Base-by-base conservation (phyloP, 2,329 filamentous ascomycete genomes). In the Aspergillus texensis region DNA sequence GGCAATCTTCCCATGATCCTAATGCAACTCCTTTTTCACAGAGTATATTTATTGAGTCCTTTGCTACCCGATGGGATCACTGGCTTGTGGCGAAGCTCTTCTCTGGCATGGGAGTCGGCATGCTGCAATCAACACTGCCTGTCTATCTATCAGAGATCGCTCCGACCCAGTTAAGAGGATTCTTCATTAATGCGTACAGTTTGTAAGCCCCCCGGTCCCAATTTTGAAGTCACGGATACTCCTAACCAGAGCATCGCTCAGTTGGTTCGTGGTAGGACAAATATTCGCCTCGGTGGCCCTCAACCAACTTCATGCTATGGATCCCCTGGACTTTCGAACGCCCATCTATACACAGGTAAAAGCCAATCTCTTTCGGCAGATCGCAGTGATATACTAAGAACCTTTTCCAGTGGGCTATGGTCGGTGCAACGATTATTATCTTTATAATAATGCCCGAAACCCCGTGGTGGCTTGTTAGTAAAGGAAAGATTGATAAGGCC, bases 201-300 rank as follows among this genome's bases (percentile, higher is more conserved):
- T 76, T 81, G 65, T 78, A 48, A 63, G 74, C 69, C 9, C 1
- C 1, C 28, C 24, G 32, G 6, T 24, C 19, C 61, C 26, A 34
- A 9, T 9, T 30, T 58, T 11, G 24, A 32, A 41, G 26, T n/a
- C 6, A n/a, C 26, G 10, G 24, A 26, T 26, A 14, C 14, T 4
- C 5, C 45, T 48, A 26, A 48, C 21, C 12, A 26, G 11, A 28
- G 2, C n/a, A 16, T 8, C 6, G 24, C 24, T 16, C 21, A 74
- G 72, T 56, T 83, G 81, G 81, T 82, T 78, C 65, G 76, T 78
- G 1, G 34, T 82, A 0, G 81, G 81, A 1, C 73, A 75, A n/a
- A 77, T 83, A 39, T 79, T 79, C 43, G 80, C 78, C 2, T 78
- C 76, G 5, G 72, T 83, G 0, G 80, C 80, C 1, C 69, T 83